Base-by-base conservation (phyloP, 108 stramenopile species). In the Cyclotella baltica region DNA sequence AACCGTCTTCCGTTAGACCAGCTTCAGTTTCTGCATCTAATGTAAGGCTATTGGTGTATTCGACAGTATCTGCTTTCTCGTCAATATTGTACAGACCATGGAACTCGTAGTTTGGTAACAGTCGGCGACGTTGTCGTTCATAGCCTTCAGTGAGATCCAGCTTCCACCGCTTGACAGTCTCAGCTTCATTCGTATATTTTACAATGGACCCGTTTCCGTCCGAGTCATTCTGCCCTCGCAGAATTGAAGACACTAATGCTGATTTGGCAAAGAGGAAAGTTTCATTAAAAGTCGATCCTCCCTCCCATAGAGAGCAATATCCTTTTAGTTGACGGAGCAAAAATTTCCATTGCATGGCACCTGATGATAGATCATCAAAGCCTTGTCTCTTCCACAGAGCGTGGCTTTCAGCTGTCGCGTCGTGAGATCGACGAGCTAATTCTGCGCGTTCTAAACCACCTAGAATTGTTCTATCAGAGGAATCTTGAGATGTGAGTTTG, bases 91-190 rank as follows among this genome's bases (percentile, higher is more conserved):
- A 96, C n/a, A 96, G 69, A 57, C 87, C 91, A 83, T 92, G 89
- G 77, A 94, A 96, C 76, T 96, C 96, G 57, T 93, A 94, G 70
- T 96, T 96, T 25, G 93, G 93, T 2, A 94, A 81, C n/a, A 96
- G 70, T 15, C 92, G 84, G 16, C 91, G 87, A 34, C 96, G 84
- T 67, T 92, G 93, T 16, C 92, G 82, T 74, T 96, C 96, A 72
- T 85, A 85, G 4, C 96, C 93, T 81, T 96, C 96, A 22, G 92
- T 88, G 50, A 94, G 69, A 83, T 96, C 96, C 10, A 96, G 82
- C 73, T 96, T 96, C 96, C 96, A 96, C 31, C 89, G 55, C 37
- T 68, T 82, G 25, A 78, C 73, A 70, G 70, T 77, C 34, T 76
- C 82, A 28, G 55, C 68, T 16, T 55, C 61, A 61, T 20, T 46